phyloP scores from a whole-genome alignment of 306 rosid genomes.

The Vigna trinervia region DNA sequence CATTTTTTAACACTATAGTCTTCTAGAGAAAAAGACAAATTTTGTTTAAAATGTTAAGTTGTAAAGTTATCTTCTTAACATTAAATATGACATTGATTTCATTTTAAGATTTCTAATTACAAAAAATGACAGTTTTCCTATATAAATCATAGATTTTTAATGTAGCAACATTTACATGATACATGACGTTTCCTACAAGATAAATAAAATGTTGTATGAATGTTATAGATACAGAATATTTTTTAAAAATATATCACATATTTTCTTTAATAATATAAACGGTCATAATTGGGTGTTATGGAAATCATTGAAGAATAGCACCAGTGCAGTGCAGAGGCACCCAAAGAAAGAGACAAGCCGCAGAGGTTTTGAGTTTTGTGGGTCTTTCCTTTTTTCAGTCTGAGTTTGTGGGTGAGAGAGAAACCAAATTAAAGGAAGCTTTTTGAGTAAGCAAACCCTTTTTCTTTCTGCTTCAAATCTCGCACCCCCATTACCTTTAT shows the following conservation, averaged over 20 bases:
- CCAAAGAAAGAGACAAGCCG: background rate
- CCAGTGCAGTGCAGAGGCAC: background rate
- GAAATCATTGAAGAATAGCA: constrained; percentile 13
- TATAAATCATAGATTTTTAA: background rate
- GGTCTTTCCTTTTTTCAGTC: background rate
- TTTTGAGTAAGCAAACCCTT: constrained; percentile 36
- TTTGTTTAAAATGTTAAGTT: no score
- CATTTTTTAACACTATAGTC: no score
- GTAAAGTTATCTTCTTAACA: background rate
- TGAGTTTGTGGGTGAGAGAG: constrained; percentile 10
- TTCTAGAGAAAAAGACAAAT: no score
- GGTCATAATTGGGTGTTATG: constrained; percentile 12
- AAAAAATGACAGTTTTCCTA: background rate
- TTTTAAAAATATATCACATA: no score
- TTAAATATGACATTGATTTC: background rate
- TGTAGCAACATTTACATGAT: background rate
- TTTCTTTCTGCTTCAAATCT: constrained; percentile 41
- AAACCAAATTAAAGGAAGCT: constrained; percentile 38
- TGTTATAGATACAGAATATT: background rate
- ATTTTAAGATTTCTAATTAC: background rate
- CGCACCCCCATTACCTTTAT: constrained; percentile 22
- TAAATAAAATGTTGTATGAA: background rate
- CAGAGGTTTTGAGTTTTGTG: constrained; percentile 17
- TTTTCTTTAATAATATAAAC: background rate
- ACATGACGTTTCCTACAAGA: background rate